Conservation (phyloP, 805 yeast species). For the Tetrapisispora nanseiensis region DNA sequence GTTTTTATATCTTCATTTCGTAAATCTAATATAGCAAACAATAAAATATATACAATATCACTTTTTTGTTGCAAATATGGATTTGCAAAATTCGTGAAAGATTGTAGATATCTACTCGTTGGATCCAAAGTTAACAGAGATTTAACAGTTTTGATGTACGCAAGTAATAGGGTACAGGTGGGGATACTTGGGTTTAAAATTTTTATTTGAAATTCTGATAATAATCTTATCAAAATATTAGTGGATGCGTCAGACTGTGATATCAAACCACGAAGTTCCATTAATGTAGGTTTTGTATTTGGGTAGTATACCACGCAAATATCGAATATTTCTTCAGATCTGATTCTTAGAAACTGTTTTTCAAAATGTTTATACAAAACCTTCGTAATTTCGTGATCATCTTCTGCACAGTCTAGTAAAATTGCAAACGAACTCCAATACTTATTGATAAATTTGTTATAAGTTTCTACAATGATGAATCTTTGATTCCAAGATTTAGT, state of each 20-base stretch:
- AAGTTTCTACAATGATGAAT: constrained; percentile 20
- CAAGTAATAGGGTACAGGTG: constrained; percentile 60
- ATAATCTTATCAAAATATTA: constrained; percentile 11
- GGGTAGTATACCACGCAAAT: constrained; percentile 47
- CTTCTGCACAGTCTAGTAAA: constrained; percentile 17
- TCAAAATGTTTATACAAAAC: constrained; percentile 20
- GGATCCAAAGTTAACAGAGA: constrained; percentile 76
- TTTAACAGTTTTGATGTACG: constrained; percentile 61
- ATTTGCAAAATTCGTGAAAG: constrained; percentile 68
- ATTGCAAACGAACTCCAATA: constrained; percentile 21
- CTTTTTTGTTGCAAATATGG: constrained; percentile 58
- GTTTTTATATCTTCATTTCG: constrained; percentile 12
- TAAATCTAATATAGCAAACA: constrained; percentile 55
- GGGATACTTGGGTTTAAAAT: constrained; percentile 73
- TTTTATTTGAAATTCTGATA: constrained; percentile 13
- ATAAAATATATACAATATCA: constrained; percentile 63
- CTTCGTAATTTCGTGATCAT: constrained; percentile 22
- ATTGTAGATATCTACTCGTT: constrained; percentile 70
- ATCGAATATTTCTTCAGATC: constrained; percentile 50
- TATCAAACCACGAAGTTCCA: constrained; percentile 49
- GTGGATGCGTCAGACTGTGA: constrained; percentile 25
- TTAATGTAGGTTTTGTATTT: constrained; percentile 40
- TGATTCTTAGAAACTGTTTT: constrained; percentile 26
- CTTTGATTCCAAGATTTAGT: constrained; percentile 12
- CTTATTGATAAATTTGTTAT: constrained; percentile 17